A percentile compares a stretch with the other conserved stretches of the same genome.
phyloP scores from a whole-genome alignment of 2,329 filamentous ascomycete genomes.

The Mycocentrospora acerina region DNA sequence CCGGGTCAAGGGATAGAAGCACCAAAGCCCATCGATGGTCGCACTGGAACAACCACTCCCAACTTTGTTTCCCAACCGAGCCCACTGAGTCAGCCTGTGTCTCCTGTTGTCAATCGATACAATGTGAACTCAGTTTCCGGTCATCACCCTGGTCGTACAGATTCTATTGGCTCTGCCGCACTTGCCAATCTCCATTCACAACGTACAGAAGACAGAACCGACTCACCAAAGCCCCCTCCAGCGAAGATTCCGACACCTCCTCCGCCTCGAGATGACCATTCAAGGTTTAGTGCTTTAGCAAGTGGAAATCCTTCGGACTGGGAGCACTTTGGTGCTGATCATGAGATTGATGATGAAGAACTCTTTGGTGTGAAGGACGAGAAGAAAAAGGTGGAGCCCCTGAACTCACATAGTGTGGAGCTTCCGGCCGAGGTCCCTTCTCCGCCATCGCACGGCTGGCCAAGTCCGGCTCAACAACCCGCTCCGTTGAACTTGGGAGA shows the following conservation, averaged over 20 bases:
- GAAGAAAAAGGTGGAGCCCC: conserved; percentile 10
- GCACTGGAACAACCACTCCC: conserved; percentile 24
- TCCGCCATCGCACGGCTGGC: conserved; percentile 32
- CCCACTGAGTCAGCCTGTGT: conserved; percentile 35
- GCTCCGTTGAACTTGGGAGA: conserved; percentile 11
- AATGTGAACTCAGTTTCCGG: conserved; percentile 26
- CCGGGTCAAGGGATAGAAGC: conserved; percentile 27
- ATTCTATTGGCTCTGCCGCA: conserved; percentile 37
- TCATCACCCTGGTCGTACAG: conserved; percentile 24
- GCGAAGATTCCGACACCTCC: conserved; percentile 24
- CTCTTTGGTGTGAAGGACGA: conserved; percentile 32
- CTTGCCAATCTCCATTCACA: conserved; percentile 31
- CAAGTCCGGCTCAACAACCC: conserved; percentile 31
- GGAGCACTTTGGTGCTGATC: conserved; percentile 37
- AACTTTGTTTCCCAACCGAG: conserved; percentile 28
- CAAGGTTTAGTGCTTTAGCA: conserved; percentile 36
- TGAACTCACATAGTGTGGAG: conserved; percentile 31
- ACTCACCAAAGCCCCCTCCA: conserved; percentile 25
- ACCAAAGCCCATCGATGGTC: conserved; percentile 24
- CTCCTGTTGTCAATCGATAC: conserved; percentile 31
- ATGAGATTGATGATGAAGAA: conserved; percentile 41
- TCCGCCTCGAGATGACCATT: conserved; percentile 28
- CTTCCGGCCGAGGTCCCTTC: conserved; percentile 27
- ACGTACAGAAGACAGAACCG: conserved; percentile 22
- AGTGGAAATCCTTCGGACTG: conserved; percentile 41